These are phyloP conservation scores for Fusarium brevicatenulatum DNA, from an alignment of 2,329 filamentous ascomycete species.

Conservation along the genomic window DNA sequence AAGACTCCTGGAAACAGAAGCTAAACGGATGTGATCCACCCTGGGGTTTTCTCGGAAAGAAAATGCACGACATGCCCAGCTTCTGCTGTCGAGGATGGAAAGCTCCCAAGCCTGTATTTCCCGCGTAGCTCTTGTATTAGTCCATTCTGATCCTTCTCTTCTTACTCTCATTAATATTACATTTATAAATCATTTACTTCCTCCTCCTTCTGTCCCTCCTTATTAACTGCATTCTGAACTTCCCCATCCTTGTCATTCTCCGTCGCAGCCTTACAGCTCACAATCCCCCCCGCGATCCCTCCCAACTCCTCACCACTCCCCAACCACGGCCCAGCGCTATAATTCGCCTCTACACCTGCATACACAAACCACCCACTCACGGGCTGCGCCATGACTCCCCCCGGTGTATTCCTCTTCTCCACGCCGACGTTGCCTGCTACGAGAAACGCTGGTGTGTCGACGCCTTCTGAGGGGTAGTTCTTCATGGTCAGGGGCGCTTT, in stretches of 20 bases:
- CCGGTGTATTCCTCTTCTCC: slow-evolving; percentile 34
- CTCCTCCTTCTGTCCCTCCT: not conserved
- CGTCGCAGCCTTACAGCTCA: not conserved
- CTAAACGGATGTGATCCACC: slow-evolving; percentile 29
- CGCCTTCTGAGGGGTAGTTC: slow-evolving; percentile 43
- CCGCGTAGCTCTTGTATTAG: not conserved
- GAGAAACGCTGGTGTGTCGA: slow-evolving; percentile 48
- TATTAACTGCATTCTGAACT: no score
- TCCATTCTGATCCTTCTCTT: not conserved
- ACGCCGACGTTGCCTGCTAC: slow-evolving; percentile 54
- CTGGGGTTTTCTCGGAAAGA: slow-evolving; percentile 21
- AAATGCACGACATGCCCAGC: slow-evolving; percentile 6
- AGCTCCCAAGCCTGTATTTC: not conserved
- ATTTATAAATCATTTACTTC: slow-evolving; percentile 2
- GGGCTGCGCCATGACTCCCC: slow-evolving; percentile 47
- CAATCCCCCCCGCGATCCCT: slow-evolving; percentile 17
- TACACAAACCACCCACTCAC: slow-evolving; percentile 55
- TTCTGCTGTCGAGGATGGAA: slow-evolving; percentile 32
- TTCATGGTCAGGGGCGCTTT: slow-evolving; percentile 53
- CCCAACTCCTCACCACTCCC: slow-evolving; percentile 40
- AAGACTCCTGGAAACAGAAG: slow-evolving; percentile 1
- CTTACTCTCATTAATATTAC: not conserved
- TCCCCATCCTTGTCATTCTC: not conserved
- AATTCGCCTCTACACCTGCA: slow-evolving; percentile 47
- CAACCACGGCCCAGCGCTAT: slow-evolving; percentile 25